These are phyloP conservation scores for Cucumis cinereus DNA, from an alignment of 306 rosid genomes.

Conservation along the genomic window DNA sequence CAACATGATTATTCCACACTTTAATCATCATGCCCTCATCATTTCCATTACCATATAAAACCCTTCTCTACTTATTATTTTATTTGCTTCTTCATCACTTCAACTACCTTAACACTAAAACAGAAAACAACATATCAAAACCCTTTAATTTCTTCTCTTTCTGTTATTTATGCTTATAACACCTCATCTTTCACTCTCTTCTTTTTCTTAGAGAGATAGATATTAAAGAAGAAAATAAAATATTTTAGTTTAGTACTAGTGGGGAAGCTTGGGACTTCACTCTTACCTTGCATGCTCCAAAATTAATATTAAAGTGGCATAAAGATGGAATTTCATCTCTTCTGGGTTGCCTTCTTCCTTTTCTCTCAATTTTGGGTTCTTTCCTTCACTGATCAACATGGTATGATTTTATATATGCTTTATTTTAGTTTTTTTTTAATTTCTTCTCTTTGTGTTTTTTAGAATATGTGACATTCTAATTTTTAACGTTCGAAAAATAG, in stretches of 20 bases:
- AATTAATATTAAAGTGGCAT: background rate
- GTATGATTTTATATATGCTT: conserved; percentile 29
- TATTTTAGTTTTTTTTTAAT: background rate
- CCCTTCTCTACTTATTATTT: background rate
- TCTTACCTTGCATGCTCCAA: background rate
- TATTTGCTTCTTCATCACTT: conserved; percentile 1
- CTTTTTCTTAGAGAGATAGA: background rate
- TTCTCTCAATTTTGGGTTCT: conserved; percentile 31
- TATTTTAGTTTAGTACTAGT: background rate
- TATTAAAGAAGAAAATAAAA: background rate
- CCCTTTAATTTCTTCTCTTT: background rate
- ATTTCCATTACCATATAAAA: background rate
- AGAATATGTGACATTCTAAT: too few species aligned
- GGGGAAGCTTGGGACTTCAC: background rate
- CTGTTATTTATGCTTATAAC: background rate
- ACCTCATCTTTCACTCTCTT: background rate
- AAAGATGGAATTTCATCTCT: conserved; percentile 1
- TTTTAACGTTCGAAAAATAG: background rate
- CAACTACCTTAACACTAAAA: background rate
- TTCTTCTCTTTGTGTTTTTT: too few species aligned
- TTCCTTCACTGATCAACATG: conserved; percentile 47
- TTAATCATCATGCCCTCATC: background rate
- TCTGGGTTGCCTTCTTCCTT: conserved; percentile 32
- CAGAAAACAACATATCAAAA: background rate
- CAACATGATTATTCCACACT: background rate